Evolutionary conservation across 2,329 filamentous ascomycete species (phyloP).

Genomic region (Triangularia setosa): DNA sequence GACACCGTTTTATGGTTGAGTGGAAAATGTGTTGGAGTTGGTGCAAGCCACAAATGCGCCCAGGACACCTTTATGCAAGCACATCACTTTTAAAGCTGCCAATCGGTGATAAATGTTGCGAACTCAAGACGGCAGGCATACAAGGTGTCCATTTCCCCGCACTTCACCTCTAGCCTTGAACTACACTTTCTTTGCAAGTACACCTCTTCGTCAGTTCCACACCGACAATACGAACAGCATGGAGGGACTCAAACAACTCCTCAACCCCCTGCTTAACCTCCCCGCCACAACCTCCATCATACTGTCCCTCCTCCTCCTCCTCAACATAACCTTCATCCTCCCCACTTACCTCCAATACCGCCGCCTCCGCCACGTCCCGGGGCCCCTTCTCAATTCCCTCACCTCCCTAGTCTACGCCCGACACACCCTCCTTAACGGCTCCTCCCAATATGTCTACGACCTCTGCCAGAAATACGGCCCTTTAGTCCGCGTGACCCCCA

Average conservation of each 20-base stretch:
- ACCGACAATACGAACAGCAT: background rate
- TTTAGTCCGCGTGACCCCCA: slow-evolving; percentile 1
- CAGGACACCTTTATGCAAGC: background rate
- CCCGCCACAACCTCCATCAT: background rate
- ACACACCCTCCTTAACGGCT: slow-evolving; percentile 2
- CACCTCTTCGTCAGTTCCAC: background rate
- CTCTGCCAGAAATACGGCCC: slow-evolving; percentile 4
- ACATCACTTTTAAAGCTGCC: background rate
- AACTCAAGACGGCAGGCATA: background rate
- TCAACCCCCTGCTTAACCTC: no score
- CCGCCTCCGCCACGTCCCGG: slow-evolving; percentile 5
- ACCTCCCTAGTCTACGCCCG: slow-evolving; percentile 3
- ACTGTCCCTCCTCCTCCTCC: background rate
- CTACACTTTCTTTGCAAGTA: background rate
- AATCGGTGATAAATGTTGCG: background rate
- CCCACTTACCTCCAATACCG: background rate
- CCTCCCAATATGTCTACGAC: background rate
- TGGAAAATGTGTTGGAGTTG: background rate
- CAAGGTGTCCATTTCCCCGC: no score
- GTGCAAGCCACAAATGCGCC: background rate
- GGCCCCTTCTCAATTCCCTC: slow-evolving; percentile 9
- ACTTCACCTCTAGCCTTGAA: background rate
- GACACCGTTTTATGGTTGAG: background rate
- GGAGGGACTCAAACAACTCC: background rate
- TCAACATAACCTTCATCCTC: background rate